Conservation (phyloP, 2,329 filamentous ascomycete species). For the Epichloe hybrida region DNA sequence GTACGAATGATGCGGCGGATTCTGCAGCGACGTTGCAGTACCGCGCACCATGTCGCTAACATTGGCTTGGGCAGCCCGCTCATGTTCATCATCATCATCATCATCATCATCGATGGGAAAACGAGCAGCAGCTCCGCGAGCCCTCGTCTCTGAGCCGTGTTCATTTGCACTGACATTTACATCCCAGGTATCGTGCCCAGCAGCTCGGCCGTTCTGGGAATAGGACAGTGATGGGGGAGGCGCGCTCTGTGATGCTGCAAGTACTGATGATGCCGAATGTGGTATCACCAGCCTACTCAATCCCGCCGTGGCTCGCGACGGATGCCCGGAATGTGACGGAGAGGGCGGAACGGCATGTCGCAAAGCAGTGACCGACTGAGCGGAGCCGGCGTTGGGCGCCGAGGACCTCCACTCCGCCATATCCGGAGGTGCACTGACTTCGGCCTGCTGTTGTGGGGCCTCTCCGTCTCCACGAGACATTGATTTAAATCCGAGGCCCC, state of each 20-base stretch:
- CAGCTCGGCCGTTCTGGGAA: neutral
- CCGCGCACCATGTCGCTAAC: neutral
- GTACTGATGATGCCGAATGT: neutral
- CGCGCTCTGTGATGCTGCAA: neutral
- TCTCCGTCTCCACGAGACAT: conserved; percentile 12
- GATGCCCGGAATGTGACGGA: neutral
- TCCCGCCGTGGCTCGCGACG: conserved; percentile 6
- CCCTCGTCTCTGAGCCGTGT: conserved; percentile 15
- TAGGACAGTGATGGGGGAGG: neutral
- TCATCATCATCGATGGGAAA: conserved; percentile 23
- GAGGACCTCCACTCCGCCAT: neutral
- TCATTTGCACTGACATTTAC: neutral
- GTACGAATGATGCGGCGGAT: neutral
- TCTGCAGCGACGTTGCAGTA: neutral
- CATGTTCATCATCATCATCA: conserved; percentile 11
- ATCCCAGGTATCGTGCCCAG: neutral
- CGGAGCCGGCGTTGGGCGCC: neutral
- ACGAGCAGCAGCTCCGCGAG: conserved; percentile 18
- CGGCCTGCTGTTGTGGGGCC: conserved; percentile 8
- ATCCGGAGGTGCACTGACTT: conserved; percentile 1
- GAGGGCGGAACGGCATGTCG: neutral
- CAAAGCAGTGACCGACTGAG: neutral
- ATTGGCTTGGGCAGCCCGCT: neutral
- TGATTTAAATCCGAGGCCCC: conserved; percentile 21
- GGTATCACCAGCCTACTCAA: conserved; percentile 8